Conservation (phyloP, 139 green algal species). For the Tetraselmis chui region DNA sequence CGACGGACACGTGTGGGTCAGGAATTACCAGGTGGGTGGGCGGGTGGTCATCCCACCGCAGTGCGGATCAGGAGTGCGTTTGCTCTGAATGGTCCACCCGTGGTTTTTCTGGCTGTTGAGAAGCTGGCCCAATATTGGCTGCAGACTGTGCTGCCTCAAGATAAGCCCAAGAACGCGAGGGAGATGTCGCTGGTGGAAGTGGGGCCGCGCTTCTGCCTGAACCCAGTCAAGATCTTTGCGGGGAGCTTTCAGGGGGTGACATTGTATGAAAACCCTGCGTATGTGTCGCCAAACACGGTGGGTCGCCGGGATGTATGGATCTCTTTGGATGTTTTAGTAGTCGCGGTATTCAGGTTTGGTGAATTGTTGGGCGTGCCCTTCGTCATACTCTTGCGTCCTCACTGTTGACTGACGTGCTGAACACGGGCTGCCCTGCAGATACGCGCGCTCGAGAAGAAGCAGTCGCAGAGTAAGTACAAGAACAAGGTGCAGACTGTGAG, state of each 20-base stretch:
- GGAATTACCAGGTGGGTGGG: slow-evolving; percentile 99
- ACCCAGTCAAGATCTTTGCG: slow-evolving; percentile 90
- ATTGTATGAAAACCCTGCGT: slow-evolving; percentile 88
- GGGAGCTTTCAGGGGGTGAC: slow-evolving; percentile 79
- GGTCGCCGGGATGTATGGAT: slow-evolving; percentile 12
- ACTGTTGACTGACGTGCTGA: too few relatives aligned
- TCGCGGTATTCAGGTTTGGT: background rate
- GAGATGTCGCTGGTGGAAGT: slow-evolving; percentile 70
- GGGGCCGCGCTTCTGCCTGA: slow-evolving; percentile 81
- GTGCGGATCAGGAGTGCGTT: too few relatives aligned
- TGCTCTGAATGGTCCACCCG: too few relatives aligned
- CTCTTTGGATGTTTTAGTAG: background rate
- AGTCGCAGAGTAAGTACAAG: slow-evolving; percentile 67
- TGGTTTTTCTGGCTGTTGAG: background rate
- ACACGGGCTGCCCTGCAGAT: slow-evolving; percentile 40
- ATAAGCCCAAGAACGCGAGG: slow-evolving; percentile 60
- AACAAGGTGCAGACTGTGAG: slow-evolving; percentile 61
- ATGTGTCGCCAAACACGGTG: slow-evolving; percentile 85
- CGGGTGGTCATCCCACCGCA: too few relatives aligned
- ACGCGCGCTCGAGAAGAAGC: slow-evolving; percentile 61
- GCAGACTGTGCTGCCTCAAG: slow-evolving; percentile 61
- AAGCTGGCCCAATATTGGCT: background rate
- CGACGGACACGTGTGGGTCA: slow-evolving; percentile 87
- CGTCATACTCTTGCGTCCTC: background rate
- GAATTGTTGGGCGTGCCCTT: background rate